A percentile compares a stretch with the other conserved stretches of the same genome.
Conservation (phyloP, 2,329 filamentous ascomycete species). For the Lasiodiplodia gonubiensis region DNA sequence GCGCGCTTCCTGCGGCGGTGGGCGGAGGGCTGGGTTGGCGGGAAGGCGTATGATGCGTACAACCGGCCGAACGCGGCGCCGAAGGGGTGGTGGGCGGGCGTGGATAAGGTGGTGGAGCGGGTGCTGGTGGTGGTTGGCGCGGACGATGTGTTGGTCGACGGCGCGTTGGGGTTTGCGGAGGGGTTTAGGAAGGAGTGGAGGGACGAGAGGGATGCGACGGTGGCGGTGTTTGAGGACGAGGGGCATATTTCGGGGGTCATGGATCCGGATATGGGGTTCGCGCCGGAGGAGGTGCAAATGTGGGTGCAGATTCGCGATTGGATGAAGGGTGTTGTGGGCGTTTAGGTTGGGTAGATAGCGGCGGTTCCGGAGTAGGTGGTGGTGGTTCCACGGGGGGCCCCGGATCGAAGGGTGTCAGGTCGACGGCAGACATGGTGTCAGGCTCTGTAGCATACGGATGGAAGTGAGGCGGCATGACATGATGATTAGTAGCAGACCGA, state of each 20-base stretch:
- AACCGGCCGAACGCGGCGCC: conserved; percentile 5
- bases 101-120: background rate
- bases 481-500: background rate
- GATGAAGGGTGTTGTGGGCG: background rate
- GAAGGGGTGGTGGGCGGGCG: conserved; percentile 2
- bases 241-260: background rate
- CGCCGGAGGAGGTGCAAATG: conserved; percentile 3
- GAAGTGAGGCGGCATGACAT: too few species aligned
- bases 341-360: background rate
- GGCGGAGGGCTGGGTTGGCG: background rate
- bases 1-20: background rate
- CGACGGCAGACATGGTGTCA: too few species aligned
- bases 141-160: conserved; percentile 11
- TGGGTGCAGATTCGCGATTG: conserved; percentile 1
- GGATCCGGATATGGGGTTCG: background rate
- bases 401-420: too few species aligned
- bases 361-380: too few species aligned
- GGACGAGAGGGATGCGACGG: background rate
- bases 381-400: too few species aligned
- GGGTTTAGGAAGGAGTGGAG: conserved; percentile 2
- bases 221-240: conserved; percentile 1
- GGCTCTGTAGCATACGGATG: too few species aligned
- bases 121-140: background rate
- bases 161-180: background rate
- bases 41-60: background rate